Evolutionary conservation across 2,329 filamentous ascomycete genomes (phyloP), one percentile per base, ranked within the genome.

Genomic region (Colletotrichum kahawae): DNA sequence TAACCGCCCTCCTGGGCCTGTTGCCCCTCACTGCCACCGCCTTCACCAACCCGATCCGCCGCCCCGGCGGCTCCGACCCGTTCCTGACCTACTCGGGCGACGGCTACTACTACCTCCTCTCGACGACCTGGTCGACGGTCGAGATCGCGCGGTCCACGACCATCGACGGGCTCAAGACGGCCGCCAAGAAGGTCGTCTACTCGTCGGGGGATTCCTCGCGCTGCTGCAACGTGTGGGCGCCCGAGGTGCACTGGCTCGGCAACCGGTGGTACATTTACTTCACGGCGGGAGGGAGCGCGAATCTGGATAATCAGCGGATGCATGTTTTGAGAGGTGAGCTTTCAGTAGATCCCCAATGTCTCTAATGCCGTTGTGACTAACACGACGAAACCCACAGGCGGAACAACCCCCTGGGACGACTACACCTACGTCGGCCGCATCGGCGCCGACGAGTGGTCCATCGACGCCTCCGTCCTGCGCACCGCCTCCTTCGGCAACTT

Each of bases 91-190:
- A 87, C 68, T 84, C 84, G 0, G 87, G 85, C 13, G 71, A 74
- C 60, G 89, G 89, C 0, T 91, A 88, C 77, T 92, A 91, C 81
- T 91, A 91, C 76, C 82, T 92, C 31, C 85, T 90, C 76, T 88
- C 88, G 0, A 92, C 89, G 0, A 88, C 88, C 18, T 91, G 88
- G 89, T 87, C 82, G 3, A 84, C 91, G 74, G 82, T 92, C 10
- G 83, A 89, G 75, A 86, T 92, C 24, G 87, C 88, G 0, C 84
- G 89, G 1, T 85, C 90, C 0, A 88, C 82, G 18, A 92, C 89
- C 0, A 80, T 92, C 6, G 86, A 87, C 31, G 90, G 89, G 0
- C 81, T 92, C 33, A 90, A 90, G 82, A 88, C 85, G 0, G 89
- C 87, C 0, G 83, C 87, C 33, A 87, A 84, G 38, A 90, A 89